Evolutionary conservation across 169 alveolate species (phyloP), one percentile per base, ranked within the genome.

Genomic region (Plasmodium knowlesi): DNA sequence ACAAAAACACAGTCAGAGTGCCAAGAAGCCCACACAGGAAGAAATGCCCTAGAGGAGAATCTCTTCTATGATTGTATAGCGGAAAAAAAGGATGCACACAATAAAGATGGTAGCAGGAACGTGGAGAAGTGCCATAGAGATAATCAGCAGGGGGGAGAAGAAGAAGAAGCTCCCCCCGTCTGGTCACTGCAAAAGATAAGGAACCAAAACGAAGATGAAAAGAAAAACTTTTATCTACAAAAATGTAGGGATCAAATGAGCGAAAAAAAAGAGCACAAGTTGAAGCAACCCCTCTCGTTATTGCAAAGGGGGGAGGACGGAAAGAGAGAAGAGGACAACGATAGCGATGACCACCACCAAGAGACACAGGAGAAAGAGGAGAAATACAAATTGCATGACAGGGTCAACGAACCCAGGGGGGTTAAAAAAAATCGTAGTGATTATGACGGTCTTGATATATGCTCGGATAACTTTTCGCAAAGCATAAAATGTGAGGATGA

Each of bases 1-100:
- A 4, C 16, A 19, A 10, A 81, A 16, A 39, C n/a, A 5, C 43
- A 70, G 30, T 71, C 10, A 83, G 32, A 70, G 41, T 22, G 4
- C 30, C 76, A 83, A 70, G 5, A 32, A 8, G 76, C 30, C 5
- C 9, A 10, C 19, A 16, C 5, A 14, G 53, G 50, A 14, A 83
- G 67, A 25, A 34, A 28, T 28, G 53, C 82, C 12, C 30, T 70
- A 12, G 92, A 34, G 28, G 82, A 53, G 53, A 83, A 70, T 39
- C 43, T 34, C 50, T 83, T 83, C 53, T 83, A 83, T 41, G 92
- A 83, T 50, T 83, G 92, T 46, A 34, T 83, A 83, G 79, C 72
- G 16, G 92, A 83, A 37, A 22, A 10, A 19, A 32, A 34, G 37
- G 28, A 25, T 16, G 82, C 4, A 30, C 14, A 67, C 76, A 67